These are phyloP conservation scores for Microstegium vimineum DNA, from an alignment of 176 grass and related monocot species.

Conservation along the genomic window DNA sequence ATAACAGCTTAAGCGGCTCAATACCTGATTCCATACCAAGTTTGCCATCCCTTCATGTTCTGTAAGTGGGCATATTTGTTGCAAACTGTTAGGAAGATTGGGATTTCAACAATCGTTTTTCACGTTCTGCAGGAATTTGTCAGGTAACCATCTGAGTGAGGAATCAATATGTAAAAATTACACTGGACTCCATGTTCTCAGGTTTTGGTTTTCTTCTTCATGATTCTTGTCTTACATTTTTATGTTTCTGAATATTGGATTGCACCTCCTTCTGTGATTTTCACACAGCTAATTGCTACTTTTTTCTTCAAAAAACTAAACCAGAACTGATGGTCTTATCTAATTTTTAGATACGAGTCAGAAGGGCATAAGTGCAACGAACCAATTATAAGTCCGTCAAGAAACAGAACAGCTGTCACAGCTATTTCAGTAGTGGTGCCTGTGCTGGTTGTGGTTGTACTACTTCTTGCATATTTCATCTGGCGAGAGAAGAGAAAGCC, in stretches of 20 bases:
- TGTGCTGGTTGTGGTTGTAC: neutral
- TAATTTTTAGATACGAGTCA: neutral
- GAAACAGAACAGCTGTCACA: neutral
- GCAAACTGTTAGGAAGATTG: neutral
- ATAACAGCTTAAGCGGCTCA: no score
- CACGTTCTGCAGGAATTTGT: neutral
- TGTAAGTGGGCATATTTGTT: neutral
- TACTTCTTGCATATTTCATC: neutral
- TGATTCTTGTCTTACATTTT: neutral
- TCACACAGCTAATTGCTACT: no score
- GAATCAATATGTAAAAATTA: neutral
- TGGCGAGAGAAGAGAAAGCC: neutral
- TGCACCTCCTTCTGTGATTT: neutral
- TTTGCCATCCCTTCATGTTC: neutral
- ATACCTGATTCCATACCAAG: neutral
- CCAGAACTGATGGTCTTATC: no score
- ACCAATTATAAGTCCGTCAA: neutral
- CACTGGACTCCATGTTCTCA: neutral
- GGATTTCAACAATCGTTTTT: neutral
- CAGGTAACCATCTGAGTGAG: neutral
- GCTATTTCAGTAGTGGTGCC: neutral
- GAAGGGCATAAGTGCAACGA: neutral
- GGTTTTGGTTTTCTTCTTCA: neutral
- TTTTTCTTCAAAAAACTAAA: no score
- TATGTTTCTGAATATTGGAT: neutral